These are phyloP conservation scores for Solanum piurae DNA, from an alignment of 257 asterid species.

Conservation along the genomic window DNA sequence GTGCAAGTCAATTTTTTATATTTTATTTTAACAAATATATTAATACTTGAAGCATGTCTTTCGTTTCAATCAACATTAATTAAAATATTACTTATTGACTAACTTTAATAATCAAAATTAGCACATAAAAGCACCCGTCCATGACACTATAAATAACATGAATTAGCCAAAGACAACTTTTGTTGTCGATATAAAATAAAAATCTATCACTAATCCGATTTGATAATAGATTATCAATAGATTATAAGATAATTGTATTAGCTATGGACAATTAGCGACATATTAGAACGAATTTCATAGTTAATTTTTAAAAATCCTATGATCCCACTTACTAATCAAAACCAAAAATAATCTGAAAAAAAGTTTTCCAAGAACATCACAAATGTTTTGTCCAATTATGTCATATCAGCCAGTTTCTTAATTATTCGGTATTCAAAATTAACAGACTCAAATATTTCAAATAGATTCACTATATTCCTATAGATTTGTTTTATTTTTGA, in stretches of 20 bases:
- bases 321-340: neutral
- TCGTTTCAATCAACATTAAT: neutral
- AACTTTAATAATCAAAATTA: neutral
- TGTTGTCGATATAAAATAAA: neutral
- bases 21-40: neutral
- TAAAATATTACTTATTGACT: neutral
- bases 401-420: neutral
- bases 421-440: neutral
- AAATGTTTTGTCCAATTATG: no score
- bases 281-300: neutral
- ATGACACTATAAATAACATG: neutral
- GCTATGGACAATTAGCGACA: neutral
- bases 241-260: neutral
- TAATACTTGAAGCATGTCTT: neutral
- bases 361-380: no score
- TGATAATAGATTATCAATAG: neutral
- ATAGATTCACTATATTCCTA: neutral
- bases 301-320: neutral
- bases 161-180: neutral
- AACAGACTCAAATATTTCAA: neutral
- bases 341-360: no score
- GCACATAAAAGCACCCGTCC: neutral
- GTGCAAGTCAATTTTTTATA: neutral
- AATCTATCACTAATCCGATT: neutral
- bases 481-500: no score